phyloP scores from a whole-genome alignment of 768 basidiomycete species.

The Lanmaoa pseudosensibilis region DNA sequence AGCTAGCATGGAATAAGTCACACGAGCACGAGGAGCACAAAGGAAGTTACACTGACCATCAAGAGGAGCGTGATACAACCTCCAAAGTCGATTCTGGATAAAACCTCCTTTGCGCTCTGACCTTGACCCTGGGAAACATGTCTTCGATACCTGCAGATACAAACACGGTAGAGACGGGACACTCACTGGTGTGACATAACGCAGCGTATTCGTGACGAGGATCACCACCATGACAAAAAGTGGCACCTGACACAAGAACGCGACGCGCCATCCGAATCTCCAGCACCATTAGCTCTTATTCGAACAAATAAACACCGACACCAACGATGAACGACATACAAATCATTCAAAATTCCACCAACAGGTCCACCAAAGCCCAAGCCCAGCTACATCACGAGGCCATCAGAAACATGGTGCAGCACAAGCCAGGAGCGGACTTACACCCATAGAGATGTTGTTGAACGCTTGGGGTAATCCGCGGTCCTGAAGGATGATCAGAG shows the following conservation, averaged over 20 bases:
- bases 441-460: slow-evolving; percentile 29
- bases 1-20: slow-evolving; percentile 35
- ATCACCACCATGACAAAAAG: slow-evolving; percentile 53
- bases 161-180: too few species aligned
- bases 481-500: background rate
- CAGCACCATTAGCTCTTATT: background rate
- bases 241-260: slow-evolving; percentile 72
- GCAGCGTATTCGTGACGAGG: slow-evolving; percentile 51
- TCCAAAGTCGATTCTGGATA: slow-evolving; percentile 79
- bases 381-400: slow-evolving; percentile 15
- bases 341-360: slow-evolving; percentile 21
- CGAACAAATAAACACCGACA: background rate
- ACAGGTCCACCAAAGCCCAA: slow-evolving; percentile 26
- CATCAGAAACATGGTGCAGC: background rate
- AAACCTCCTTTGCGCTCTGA: slow-evolving; percentile 59
- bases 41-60: slow-evolving; percentile 40
- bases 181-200: slow-evolving; percentile 63
- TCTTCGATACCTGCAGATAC: background rate
- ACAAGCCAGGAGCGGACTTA: slow-evolving; percentile 1
- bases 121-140: slow-evolving; percentile 53
- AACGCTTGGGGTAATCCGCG: slow-evolving; percentile 43
- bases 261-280: slow-evolving; percentile 58
- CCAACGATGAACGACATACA: slow-evolving; percentile 9
- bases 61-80: slow-evolving; percentile 62
- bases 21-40: background rate